Conservation (phyloP, 441 rosid species). For the Sinapis alba region DNA sequence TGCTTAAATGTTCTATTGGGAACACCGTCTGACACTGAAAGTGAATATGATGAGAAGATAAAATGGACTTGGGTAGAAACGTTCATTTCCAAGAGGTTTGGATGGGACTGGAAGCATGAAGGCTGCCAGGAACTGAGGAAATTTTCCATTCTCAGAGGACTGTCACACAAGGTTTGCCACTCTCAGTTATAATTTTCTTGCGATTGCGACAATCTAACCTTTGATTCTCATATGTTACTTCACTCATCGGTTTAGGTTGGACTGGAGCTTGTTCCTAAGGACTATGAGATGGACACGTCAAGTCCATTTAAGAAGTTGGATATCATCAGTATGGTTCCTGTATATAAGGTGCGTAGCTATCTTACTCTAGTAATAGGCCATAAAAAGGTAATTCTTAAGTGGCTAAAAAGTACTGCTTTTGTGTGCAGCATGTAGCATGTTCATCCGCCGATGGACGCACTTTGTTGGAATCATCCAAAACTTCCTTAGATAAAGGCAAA, state of each 20-base stretch:
- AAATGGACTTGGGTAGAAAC: conserved; percentile 81
- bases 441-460: conserved; percentile 90
- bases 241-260: conserved; percentile 80
- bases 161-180: conserved; percentile 69
- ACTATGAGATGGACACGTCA: conserved; percentile 73
- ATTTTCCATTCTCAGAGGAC: conserved; percentile 73
- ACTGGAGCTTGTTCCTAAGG: conserved; percentile 81
- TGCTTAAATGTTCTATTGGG: conserved; percentile 77
- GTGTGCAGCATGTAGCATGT: conserved; percentile 73
- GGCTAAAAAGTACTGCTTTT: conserved; percentile 34
- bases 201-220: conserved; percentile 12
- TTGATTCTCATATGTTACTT: conserved; percentile 38
- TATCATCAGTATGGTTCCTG: conserved; percentile 82
- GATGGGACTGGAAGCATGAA: conserved; percentile 68
- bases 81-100: conserved; percentile 69
- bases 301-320: conserved; percentile 69
- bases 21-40: conserved; percentile 53
- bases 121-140: conserved; percentile 64
- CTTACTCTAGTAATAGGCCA: conserved; percentile 9
- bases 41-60: conserved; percentile 51
- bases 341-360: conserved; percentile 57
- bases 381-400: conserved; percentile 4
- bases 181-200: conserved; percentile 15
- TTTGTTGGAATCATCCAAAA: conserved; percentile 78
- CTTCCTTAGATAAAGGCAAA: conserved; percentile 86